These are phyloP conservation scores for Zygotorulaspora florentina DNA, from an alignment of 805 yeast genomes.

Conservation along the genomic window DNA sequence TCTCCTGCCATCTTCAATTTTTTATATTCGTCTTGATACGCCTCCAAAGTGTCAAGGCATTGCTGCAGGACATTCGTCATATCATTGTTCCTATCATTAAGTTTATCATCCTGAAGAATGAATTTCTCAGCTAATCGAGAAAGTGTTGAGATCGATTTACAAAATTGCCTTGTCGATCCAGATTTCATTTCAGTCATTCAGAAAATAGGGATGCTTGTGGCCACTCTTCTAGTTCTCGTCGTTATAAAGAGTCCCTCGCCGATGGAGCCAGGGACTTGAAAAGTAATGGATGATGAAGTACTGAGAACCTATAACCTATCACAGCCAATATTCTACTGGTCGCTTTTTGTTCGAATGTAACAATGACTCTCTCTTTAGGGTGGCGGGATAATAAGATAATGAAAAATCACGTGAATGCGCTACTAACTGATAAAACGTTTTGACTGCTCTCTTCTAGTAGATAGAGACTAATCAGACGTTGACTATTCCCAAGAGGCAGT, in stretches of 20 bases:
- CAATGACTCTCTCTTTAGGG: too few species aligned
- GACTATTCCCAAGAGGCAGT: too few species aligned
- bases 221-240: neutral
- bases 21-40: slow-evolving; percentile 31
- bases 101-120: slow-evolving; percentile 16
- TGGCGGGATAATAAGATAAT: too few species aligned
- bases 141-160: slow-evolving; percentile 20
- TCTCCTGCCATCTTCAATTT: slow-evolving; percentile 16
- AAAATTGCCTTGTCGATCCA: slow-evolving; percentile 5
- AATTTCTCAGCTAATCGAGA: slow-evolving; percentile 23
- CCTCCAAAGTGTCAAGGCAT: slow-evolving; percentile 32
- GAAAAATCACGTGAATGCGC: too few species aligned
- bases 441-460: too few species aligned
- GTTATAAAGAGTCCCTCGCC: neutral
- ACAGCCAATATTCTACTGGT: too few species aligned
- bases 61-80: slow-evolving; percentile 27
- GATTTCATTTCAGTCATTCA: neutral
- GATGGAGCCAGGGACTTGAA: neutral
- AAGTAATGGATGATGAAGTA: neutral
- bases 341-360: too few species aligned
- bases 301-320: neutral
- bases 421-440: too few species aligned
- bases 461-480: too few species aligned
- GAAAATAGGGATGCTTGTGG: slow-evolving; percentile 1
- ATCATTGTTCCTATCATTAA: slow-evolving; percentile 15